A percentile compares a stretch with the other conserved stretches of the same genome.
These are phyloP conservation scores for Schwanniomyces occidentalis DNA, from an alignment of 805 yeast genomes.

Conservation along the genomic window DNA sequence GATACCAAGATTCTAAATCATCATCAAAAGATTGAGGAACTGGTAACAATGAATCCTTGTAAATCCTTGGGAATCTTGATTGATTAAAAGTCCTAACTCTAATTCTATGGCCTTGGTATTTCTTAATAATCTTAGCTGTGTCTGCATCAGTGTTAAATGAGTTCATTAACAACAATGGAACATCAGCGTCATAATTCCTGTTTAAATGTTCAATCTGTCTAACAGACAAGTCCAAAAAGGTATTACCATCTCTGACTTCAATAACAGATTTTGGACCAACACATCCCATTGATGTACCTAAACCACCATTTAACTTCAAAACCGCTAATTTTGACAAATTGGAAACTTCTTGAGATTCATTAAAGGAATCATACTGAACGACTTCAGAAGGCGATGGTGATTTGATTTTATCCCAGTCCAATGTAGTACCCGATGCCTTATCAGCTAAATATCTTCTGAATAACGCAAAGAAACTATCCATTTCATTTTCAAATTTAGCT, in stretches of 20 bases:
- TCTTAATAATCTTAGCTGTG: slow-evolving; percentile 92
- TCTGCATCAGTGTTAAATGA: slow-evolving; percentile 97
- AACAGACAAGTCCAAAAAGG: slow-evolving; percentile 91
- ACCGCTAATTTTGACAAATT: slow-evolving; percentile 87
- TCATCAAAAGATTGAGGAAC: slow-evolving; percentile 81
- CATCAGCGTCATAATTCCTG: slow-evolving; percentile 86
- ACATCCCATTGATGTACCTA: slow-evolving; percentile 99
- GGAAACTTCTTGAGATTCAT: slow-evolving; percentile 29
- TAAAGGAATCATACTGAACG: slow-evolving; percentile 65
- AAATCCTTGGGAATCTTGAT: slow-evolving; percentile 95
- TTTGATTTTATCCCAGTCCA: slow-evolving; percentile 94
- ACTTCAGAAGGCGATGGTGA: slow-evolving; percentile 91
- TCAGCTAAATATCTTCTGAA: slow-evolving; percentile 91
- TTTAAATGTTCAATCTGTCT: slow-evolving; percentile 96
- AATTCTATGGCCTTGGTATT: slow-evolving; percentile 95
- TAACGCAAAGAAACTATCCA: slow-evolving; percentile 92
- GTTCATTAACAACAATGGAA: slow-evolving; percentile 95
- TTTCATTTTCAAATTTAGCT: slow-evolving; percentile 75
- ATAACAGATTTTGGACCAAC: slow-evolving; percentile 98
- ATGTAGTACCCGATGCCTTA: slow-evolving; percentile 78
- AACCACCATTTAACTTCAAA: slow-evolving; percentile 94
- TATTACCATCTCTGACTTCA: slow-evolving; percentile 98
- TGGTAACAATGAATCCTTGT: slow-evolving; percentile 92
- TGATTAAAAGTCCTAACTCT: slow-evolving; percentile 95
- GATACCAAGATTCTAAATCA: slow-evolving; percentile 88